Percentiles rank a stretch among this genome's conserved stretches.
phyloP scores from a whole-genome alignment of 768 basidiomycete genomes.

The Austroboletus eburneus region DNA sequence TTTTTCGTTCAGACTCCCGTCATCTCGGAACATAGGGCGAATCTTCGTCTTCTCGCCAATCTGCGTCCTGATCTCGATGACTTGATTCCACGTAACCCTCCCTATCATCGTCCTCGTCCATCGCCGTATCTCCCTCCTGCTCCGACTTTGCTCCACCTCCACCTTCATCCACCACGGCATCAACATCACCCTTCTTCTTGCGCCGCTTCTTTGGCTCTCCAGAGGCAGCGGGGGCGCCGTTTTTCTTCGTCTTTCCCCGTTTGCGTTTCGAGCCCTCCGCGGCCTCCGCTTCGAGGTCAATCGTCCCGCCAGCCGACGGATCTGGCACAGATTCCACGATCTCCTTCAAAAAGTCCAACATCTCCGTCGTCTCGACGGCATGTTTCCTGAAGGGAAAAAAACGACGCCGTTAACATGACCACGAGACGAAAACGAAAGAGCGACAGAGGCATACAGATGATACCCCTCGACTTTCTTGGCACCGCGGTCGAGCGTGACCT shows the following conservation, averaged over 20 bases:
- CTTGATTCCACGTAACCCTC: slow-evolving; percentile 30
- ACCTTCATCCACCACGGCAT: slow-evolving; percentile 32
- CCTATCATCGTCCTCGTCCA: slow-evolving; percentile 42
- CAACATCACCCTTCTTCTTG: slow-evolving; percentile 42
- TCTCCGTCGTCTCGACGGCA: slow-evolving; percentile 81
- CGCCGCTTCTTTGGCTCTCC: slow-evolving; percentile 45
- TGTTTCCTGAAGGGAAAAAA: slow-evolving; percentile 65
- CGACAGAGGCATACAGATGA: slow-evolving; percentile 66
- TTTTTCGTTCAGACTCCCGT: slow-evolving; percentile 3
- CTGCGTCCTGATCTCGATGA: slow-evolving; percentile 41
- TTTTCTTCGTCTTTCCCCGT: slow-evolving; percentile 49
- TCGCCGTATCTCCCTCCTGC: slow-evolving; percentile 32
- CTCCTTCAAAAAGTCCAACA: slow-evolving; percentile 92
- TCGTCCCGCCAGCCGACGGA: slow-evolving; percentile 78
- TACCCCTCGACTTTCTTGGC: slow-evolving; percentile 89
- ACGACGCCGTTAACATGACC: neutral
- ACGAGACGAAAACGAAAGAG: neutral
- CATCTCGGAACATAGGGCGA: slow-evolving; percentile 40
- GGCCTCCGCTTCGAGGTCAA: slow-evolving; percentile 63
- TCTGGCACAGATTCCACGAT: slow-evolving; percentile 84
- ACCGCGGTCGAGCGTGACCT: slow-evolving; percentile 73
- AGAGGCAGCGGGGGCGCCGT: slow-evolving; percentile 33
- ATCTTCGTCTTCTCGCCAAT: slow-evolving; percentile 40
- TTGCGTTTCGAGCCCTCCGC: slow-evolving; percentile 55
- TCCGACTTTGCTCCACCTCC: slow-evolving; percentile 36